A percentile compares a stretch with the other conserved stretches of the same genome.
Evolutionary conservation across 805 yeast species (phyloP).

Genomic region (Dipodascopsis tothii): DNA sequence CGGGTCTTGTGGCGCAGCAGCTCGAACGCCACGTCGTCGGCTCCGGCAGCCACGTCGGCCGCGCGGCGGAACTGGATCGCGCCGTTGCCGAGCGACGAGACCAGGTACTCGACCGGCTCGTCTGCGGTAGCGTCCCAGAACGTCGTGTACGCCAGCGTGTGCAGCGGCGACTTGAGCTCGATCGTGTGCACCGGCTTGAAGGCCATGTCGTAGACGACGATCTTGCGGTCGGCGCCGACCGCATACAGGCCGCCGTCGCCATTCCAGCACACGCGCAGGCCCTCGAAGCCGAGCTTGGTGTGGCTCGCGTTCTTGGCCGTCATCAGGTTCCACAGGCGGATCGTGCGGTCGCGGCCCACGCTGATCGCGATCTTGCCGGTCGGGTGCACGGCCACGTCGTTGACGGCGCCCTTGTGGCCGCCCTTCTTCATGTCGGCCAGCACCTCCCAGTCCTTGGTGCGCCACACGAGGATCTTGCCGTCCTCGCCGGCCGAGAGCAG

Average conservation of each 20-base stretch:
- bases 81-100: slow-evolving; percentile 68
- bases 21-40: slow-evolving; percentile 38
- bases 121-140: slow-evolving; percentile 32
- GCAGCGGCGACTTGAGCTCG: slow-evolving; percentile 45
- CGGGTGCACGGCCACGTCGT: slow-evolving; percentile 84
- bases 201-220: slow-evolving; percentile 46
- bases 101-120: slow-evolving; percentile 43
- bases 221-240: slow-evolving; percentile 62
- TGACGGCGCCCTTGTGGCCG: slow-evolving; percentile 78
- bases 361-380: slow-evolving; percentile 83
- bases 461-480: slow-evolving; percentile 83
- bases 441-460: slow-evolving; percentile 94
- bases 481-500: slow-evolving; percentile 84
- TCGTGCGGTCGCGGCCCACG: slow-evolving; percentile 75
- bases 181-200: slow-evolving; percentile 27
- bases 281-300: slow-evolving; percentile 41
- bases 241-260: slow-evolving; percentile 60
- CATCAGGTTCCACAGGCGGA: slow-evolving; percentile 93
- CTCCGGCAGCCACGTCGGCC: slow-evolving; percentile 25
- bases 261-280: slow-evolving; percentile 45
- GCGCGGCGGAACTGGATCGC: slow-evolving; percentile 45
- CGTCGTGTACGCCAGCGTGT: slow-evolving; percentile 52
- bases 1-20: slow-evolving; percentile 79
- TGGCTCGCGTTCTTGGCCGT: slow-evolving; percentile 88
- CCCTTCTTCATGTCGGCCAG: slow-evolving; percentile 63